A percentile compares a stretch with the other conserved stretches of the same genome.
Evolutionary conservation across 345 rosid genomes (phyloP).

Genomic region (Euclidium syriacum): DNA sequence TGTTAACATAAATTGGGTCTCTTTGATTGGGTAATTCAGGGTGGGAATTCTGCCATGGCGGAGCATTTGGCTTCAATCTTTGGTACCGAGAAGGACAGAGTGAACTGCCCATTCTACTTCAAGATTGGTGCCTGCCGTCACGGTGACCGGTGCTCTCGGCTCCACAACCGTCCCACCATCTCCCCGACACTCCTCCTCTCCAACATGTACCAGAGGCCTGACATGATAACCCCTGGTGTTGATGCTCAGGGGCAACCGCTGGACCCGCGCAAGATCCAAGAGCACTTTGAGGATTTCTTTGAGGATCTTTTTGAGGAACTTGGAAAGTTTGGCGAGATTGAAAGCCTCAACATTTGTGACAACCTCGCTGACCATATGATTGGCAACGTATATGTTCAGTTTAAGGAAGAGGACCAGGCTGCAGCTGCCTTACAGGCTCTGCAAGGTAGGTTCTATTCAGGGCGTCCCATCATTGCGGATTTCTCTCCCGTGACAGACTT

Average conservation of each 20-base stretch:
- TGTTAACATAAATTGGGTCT: neutral
- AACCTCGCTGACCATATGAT: slow-evolving; percentile 93
- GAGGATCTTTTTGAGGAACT: slow-evolving; percentile 92
- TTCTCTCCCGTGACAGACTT: slow-evolving; percentile 94
- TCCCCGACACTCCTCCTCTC: slow-evolving; percentile 74
- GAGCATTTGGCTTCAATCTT: slow-evolving; percentile 92
- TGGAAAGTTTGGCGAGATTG: slow-evolving; percentile 82
- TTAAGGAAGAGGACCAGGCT: slow-evolving; percentile 88
- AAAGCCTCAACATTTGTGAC: slow-evolving; percentile 78
- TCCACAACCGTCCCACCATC: slow-evolving; percentile 77
- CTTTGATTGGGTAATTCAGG: neutral
- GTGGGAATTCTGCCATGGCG: slow-evolving; percentile 51
- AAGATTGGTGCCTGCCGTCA: slow-evolving; percentile 90
- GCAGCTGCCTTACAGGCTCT: slow-evolving; percentile 71
- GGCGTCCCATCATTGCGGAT: slow-evolving; percentile 89
- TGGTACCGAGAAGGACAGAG: slow-evolving; percentile 87
- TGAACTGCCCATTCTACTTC: slow-evolving; percentile 82
- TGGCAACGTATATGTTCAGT: slow-evolving; percentile 85
- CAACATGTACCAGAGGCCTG: slow-evolving; percentile 68
- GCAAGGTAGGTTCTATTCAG: slow-evolving; percentile 78
- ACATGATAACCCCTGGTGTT: slow-evolving; percentile 83
- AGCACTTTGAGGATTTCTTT: slow-evolving; percentile 81
- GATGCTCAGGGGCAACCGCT: slow-evolving; percentile 69
- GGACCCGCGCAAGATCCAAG: slow-evolving; percentile 74
- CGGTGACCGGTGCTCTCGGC: slow-evolving; percentile 93